Conservation (phyloP, 2,329 filamentous ascomycete genomes). For the Fonsecaea erecta region DNA sequence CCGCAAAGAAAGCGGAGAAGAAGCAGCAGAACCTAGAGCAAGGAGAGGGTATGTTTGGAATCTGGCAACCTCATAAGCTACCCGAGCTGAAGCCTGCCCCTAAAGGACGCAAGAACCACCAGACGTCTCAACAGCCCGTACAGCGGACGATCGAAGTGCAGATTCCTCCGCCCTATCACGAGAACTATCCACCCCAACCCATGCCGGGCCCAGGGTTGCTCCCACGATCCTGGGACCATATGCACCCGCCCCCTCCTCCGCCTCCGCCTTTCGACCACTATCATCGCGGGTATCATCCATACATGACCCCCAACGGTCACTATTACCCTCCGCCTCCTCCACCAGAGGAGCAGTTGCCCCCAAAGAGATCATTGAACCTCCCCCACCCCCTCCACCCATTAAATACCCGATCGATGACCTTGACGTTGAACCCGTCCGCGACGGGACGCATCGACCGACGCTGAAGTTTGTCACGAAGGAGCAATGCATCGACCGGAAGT, state of each 20-base stretch:
- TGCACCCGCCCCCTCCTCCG: constrained; percentile 27
- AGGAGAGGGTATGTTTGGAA: constrained; percentile 55
- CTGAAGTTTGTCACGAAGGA: constrained; percentile 74
- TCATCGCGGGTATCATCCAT: constrained; percentile 31
- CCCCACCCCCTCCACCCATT: constrained; percentile 73
- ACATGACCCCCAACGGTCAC: constrained; percentile 40
- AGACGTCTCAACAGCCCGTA: constrained; percentile 15
- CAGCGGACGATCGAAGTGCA: constrained; percentile 19
- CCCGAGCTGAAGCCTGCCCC: constrained; percentile 75
- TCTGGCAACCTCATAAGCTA: constrained; percentile 59
- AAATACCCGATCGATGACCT: constrained; percentile 97
- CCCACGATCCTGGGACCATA: constrained; percentile 31
- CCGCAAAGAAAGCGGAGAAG: constrained; percentile 74
- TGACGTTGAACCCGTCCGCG: constrained; percentile 71
- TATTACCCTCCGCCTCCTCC: constrained; percentile 36
- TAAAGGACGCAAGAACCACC: constrained; percentile 57
- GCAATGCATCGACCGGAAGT: constrained; percentile 56
- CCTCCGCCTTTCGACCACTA: constrained; percentile 17
- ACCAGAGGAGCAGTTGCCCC: constrained; percentile 16
- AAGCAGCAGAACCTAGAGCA: constrained; percentile 62
- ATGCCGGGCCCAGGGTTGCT: constrained; percentile 51
- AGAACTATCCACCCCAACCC: constrained; percentile 55
- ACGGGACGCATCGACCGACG: constrained; percentile 69
- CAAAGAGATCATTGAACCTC: constrained; percentile 45
- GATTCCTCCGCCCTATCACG: constrained; percentile 60